A percentile compares a stretch with the other conserved stretches of the same genome.
Evolutionary conservation across 768 basidiomycete genomes (phyloP).

Genomic region (Tulasnella calospora): DNA sequence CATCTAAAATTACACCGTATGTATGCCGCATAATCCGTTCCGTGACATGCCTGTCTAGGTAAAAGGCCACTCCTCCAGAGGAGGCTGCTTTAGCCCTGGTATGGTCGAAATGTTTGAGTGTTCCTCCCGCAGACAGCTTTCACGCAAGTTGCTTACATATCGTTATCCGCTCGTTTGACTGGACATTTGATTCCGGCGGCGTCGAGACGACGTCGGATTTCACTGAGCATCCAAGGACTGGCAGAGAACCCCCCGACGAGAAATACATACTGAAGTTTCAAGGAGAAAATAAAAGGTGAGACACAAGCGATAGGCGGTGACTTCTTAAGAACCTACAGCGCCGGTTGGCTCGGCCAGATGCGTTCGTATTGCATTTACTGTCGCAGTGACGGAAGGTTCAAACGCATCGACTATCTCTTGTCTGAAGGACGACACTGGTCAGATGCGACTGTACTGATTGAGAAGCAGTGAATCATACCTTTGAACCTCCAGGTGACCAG

Average conservation of each 20-base stretch:
- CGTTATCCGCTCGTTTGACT: slow-evolving; percentile 71
- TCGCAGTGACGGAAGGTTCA: slow-evolving; percentile 36
- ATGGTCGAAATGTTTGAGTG: neutral
- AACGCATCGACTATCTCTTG: too few species aligned
- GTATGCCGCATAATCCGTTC: slow-evolving; percentile 73
- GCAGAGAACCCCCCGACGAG: slow-evolving; percentile 80
- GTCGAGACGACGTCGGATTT: slow-evolving; percentile 63
- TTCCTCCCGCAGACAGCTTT: too few species aligned
- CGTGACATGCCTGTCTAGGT: slow-evolving; percentile 78
- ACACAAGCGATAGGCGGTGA: neutral
- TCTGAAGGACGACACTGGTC: too few species aligned
- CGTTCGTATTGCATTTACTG: slow-evolving; percentile 38
- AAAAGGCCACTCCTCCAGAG: slow-evolving; percentile 78
- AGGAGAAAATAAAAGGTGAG: neutral
- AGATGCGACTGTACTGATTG: too few species aligned
- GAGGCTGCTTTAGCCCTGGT: slow-evolving; percentile 79
- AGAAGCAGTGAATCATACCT: slow-evolving; percentile 36
- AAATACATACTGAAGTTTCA: slow-evolving; percentile 58
- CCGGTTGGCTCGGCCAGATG: slow-evolving; percentile 35
- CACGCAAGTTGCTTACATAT: slow-evolving; percentile 48
- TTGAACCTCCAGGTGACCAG: neutral
- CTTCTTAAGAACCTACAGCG: slow-evolving; percentile 33
- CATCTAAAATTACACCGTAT: slow-evolving; percentile 77
- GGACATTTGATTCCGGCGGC: slow-evolving; percentile 46
- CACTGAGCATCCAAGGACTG: slow-evolving; percentile 71